A percentile compares a stretch with the other conserved stretches of the same genome.
Conservation (phyloP, 1,284 basidiomycete species). For the Xerocomus nothofagi region DNA sequence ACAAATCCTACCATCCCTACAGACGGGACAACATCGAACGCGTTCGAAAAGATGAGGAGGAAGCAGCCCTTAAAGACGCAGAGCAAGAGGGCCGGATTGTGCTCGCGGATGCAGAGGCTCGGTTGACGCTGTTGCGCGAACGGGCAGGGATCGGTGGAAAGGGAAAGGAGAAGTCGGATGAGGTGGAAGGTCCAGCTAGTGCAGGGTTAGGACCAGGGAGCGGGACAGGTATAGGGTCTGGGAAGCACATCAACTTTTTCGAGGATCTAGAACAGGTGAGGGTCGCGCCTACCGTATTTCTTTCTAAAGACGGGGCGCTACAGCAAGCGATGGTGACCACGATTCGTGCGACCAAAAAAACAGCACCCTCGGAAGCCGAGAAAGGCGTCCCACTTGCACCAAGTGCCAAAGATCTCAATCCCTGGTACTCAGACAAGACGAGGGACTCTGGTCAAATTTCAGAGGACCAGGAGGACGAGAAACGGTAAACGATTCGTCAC, state of each 20-base stretch:
- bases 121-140: conserved; percentile 66
- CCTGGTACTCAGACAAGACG: conserved; percentile 65
- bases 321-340: conserved; percentile 48
- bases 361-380: conserved; percentile 55
- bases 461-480: conserved; percentile 23
- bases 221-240: conserved; percentile 31
- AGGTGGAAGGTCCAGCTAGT: conserved; percentile 26
- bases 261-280: conserved; percentile 68
- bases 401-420: conserved; percentile 68
- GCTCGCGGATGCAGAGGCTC: conserved; percentile 77
- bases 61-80: conserved; percentile 63
- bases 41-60: conserved; percentile 78
- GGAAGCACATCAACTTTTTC: conserved; percentile 73
- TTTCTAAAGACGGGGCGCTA: conserved; percentile 2
- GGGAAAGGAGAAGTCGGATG: conserved; percentile 40
- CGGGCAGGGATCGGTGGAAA: conserved; percentile 50
- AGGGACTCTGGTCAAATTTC: conserved; percentile 36
- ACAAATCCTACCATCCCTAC: conserved; percentile 89
- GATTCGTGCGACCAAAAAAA: conserved; percentile 47
- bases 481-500: conserved; percentile 23
- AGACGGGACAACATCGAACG: conserved; percentile 80
- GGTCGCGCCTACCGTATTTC: not conserved
- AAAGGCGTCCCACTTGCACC: conserved; percentile 72
- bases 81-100: conserved; percentile 68
- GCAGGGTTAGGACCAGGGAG: conserved; percentile 21